Conservation (phyloP, 371 early-diverging fungal genomes). For the Batkoa obscura region DNA sequence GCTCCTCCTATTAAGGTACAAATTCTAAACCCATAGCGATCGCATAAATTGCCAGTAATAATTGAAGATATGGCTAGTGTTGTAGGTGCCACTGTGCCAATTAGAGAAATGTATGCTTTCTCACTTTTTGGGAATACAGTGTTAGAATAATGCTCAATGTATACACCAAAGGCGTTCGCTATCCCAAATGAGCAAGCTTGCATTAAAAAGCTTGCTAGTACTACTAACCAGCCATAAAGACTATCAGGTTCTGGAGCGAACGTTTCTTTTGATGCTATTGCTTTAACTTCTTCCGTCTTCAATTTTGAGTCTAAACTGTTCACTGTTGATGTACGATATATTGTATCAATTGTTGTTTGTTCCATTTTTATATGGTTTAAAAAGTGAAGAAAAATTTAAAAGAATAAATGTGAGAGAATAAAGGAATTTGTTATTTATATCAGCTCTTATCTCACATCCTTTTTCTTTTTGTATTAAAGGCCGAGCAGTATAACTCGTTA, state of each 20-base stretch:
- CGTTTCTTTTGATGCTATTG: too few relatives aligned
- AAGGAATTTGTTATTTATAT: too few relatives aligned
- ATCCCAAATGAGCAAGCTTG: neutral
- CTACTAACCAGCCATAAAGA: neutral
- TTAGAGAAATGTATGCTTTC: neutral
- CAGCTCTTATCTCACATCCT: too few relatives aligned
- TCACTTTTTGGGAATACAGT: neutral
- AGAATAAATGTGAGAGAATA: too few relatives aligned
- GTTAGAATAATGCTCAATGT: neutral
- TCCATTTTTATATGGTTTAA: too few relatives aligned
- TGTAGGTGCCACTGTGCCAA: neutral
- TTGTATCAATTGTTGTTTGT: too few relatives aligned
- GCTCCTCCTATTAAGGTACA: neutral
- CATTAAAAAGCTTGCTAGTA: neutral
- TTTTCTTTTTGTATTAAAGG: too few relatives aligned
- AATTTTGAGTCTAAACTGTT: too few relatives aligned
- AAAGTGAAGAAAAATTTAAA: too few relatives aligned
- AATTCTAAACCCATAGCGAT: neutral
- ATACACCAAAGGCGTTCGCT: neutral
- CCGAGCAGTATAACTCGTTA: too few relatives aligned
- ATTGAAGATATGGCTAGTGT: neutral
- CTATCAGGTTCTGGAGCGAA: neutral
- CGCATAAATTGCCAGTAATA: neutral
- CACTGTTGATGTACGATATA: too few relatives aligned
- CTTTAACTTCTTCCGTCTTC: too few relatives aligned